These are phyloP conservation scores for Aspergillus cejpii DNA, from an alignment of 2,329 filamentous ascomycete genomes.

Conservation along the genomic window DNA sequence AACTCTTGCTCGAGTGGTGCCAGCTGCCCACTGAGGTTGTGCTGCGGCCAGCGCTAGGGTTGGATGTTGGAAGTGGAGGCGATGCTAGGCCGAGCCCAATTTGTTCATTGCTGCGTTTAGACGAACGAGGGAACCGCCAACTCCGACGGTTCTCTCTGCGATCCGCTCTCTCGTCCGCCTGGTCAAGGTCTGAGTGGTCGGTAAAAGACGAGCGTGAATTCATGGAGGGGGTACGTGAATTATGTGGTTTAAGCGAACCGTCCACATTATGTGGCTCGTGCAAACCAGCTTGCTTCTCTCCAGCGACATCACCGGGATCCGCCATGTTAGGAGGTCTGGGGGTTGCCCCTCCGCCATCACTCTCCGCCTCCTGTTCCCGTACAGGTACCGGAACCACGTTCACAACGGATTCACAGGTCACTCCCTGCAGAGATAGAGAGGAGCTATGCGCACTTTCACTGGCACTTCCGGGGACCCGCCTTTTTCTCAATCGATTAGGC, in stretches of 20 bases:
- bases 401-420: slow-evolving; percentile 40
- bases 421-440: slow-evolving; percentile 61
- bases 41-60: slow-evolving; percentile 58
- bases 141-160: slow-evolving; percentile 65
- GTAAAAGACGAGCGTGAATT: slow-evolving; percentile 66
- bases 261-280: slow-evolving; percentile 45
- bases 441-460: slow-evolving; percentile 90
- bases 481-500: slow-evolving; percentile 90
- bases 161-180: slow-evolving; percentile 56
- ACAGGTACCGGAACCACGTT: slow-evolving; percentile 19
- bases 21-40: slow-evolving; percentile 62
- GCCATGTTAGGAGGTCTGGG: slow-evolving; percentile 30
- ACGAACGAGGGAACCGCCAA: slow-evolving; percentile 59
- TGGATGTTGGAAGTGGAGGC: slow-evolving; percentile 53
- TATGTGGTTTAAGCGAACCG: slow-evolving; percentile 56
- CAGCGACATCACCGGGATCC: slow-evolving; percentile 20
- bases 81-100: slow-evolving; percentile 39
- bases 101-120: slow-evolving; percentile 52
- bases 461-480: slow-evolving; percentile 64
- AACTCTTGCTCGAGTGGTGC: slow-evolving; percentile 41
- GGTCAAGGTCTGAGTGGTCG: slow-evolving; percentile 74
- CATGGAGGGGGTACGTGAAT: slow-evolving; percentile 69
- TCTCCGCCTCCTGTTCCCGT: slow-evolving; percentile 22
- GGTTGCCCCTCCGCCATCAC: slow-evolving; percentile 31
- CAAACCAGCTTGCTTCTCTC: slow-evolving; percentile 17